phyloP scores from a whole-genome alignment of 345 rosid genomes.

The Euclidium syriacum region DNA sequence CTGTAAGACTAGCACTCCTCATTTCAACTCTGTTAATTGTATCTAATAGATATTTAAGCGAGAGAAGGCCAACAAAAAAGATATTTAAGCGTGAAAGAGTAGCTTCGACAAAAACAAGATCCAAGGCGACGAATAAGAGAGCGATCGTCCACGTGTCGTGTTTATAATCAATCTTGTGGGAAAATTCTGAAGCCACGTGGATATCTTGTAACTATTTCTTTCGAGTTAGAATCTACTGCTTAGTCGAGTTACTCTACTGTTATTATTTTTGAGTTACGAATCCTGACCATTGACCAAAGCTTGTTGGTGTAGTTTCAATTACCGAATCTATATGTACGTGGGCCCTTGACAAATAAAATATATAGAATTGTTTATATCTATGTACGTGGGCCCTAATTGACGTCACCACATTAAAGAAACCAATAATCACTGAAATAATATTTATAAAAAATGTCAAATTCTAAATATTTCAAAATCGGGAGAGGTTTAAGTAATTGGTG shows the following conservation, averaged over 20 bases:
- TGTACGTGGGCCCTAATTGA: constrained; percentile 1
- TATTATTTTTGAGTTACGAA: constrained; percentile 12
- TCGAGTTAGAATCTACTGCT: background rate
- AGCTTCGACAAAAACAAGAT: constrained; percentile 36
- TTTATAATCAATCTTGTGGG: constrained; percentile 25
- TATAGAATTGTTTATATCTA: too few species aligned
- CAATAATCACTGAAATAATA: background rate
- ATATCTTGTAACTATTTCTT: too few species aligned
- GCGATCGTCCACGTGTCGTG: background rate
- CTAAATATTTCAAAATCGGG: constrained; percentile 6
- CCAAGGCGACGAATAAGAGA: constrained; percentile 35
- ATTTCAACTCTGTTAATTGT: background rate
- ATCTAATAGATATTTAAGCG: background rate
- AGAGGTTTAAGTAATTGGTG: too few species aligned
- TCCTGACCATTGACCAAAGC: constrained; percentile 30
- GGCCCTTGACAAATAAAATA: too few species aligned
- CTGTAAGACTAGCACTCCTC: background rate
- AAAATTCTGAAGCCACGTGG: background rate
- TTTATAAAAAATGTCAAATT: background rate
- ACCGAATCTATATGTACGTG: constrained; percentile 15
- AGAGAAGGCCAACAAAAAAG: constrained; percentile 20
- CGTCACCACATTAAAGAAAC: background rate
- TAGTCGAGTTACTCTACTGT: constrained; percentile 14
- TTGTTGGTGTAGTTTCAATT: constrained; percentile 15
- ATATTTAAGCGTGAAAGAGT: constrained; percentile 3